These are phyloP conservation scores for Plantago rigida DNA, from an alignment of 305 asterid species.

Conservation along the genomic window DNA sequence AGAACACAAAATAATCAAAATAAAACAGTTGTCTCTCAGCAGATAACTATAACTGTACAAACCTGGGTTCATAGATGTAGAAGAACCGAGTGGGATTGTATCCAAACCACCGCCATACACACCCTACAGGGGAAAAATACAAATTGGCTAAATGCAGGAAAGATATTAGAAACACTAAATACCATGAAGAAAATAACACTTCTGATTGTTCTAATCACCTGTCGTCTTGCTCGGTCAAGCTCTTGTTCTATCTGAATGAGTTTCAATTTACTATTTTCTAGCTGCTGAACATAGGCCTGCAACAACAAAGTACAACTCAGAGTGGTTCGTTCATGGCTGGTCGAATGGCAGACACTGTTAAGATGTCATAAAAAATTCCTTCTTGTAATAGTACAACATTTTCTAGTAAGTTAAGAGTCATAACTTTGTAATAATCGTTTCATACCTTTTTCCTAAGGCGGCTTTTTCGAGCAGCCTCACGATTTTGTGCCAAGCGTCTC, in stretches of 20 bases:
- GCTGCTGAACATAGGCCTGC: constrained; percentile 92
- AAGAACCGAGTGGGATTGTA: constrained; percentile 43
- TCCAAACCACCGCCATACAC: constrained; percentile 44
- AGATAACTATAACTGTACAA: constrained; percentile 24
- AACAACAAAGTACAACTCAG: constrained; percentile 14
- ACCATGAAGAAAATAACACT: constrained; percentile 6
- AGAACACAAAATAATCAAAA: no score
- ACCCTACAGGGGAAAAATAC: constrained; percentile 36
- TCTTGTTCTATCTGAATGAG: constrained; percentile 85
- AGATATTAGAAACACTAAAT: constrained; percentile 2
- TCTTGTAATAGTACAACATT: no score
- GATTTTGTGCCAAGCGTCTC: constrained; percentile 87
- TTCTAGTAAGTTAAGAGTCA: not conserved
- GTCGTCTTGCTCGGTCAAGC: constrained; percentile 61
- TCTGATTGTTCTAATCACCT: constrained; percentile 37
- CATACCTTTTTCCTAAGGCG: constrained; percentile 81
- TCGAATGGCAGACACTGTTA: no score
- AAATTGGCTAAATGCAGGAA: not conserved
- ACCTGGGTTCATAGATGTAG: constrained; percentile 63
- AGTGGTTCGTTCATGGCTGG: no score
- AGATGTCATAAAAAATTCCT: not conserved
- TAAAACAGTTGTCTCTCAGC: not conserved
- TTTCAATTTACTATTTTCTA: constrained; percentile 67
- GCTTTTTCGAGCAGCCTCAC: constrained; percentile 91
- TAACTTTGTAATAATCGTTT: not conserved